phyloP scores from a whole-genome alignment of 2,329 filamentous ascomycete species.

The Ceratocystis destructans region DNA sequence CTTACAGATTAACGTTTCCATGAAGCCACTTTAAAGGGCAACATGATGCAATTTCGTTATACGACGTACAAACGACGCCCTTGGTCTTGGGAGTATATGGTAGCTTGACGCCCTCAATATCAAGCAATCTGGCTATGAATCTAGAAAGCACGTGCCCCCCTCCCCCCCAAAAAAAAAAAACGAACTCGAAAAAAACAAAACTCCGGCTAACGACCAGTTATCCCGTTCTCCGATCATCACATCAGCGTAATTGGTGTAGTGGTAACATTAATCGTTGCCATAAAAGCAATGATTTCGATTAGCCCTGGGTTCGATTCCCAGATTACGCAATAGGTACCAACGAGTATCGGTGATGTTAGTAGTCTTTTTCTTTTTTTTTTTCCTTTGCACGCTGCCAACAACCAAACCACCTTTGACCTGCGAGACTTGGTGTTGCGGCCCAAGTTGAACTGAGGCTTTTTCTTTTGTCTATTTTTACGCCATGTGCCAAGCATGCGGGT shows the following conservation, averaged over 20 bases:
- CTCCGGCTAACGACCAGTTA: not conserved
- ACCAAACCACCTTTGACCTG: too few relatives aligned
- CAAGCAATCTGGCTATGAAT: too few relatives aligned
- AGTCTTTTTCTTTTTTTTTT: not conserved
- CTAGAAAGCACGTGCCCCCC: too few relatives aligned
- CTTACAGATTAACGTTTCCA: not conserved
- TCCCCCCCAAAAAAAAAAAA: too few relatives aligned
- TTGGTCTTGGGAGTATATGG: too few relatives aligned
- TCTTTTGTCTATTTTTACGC: too few relatives aligned
- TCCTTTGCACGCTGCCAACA: not conserved
- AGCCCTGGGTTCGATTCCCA: slow-evolving; percentile 20
- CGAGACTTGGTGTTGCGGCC: not conserved
- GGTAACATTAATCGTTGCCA: slow-evolving; percentile 20
- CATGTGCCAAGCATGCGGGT: too few relatives aligned
- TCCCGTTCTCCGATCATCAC: not conserved
- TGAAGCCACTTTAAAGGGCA: not conserved
- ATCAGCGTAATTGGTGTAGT: slow-evolving; percentile 19
- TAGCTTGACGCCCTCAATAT: too few relatives aligned
- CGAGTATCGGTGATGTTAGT: not conserved
- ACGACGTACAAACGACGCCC: too few relatives aligned
- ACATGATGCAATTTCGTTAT: not conserved
- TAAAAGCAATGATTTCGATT: slow-evolving; percentile 18
- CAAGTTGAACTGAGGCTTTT: too few relatives aligned
- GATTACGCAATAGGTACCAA: slow-evolving; percentile 10
- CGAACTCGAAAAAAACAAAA: not conserved